Evolutionary conservation across 768 basidiomycete genomes (phyloP).

Genomic region (Coprinellus micaceus): DNA sequence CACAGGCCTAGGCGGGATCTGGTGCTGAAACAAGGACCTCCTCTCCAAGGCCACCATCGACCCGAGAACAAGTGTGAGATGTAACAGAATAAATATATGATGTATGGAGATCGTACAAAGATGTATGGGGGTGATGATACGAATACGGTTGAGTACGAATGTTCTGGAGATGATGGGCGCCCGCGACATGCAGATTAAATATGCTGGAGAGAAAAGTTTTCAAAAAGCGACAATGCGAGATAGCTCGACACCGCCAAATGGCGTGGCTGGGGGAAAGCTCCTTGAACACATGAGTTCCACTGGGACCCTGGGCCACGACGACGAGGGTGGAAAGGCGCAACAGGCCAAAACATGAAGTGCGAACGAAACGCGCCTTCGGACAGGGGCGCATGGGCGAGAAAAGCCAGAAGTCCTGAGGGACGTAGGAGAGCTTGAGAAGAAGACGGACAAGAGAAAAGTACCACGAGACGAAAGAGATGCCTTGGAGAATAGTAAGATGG

Average conservation of each 20-base stretch:
- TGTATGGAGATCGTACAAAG: slow-evolving; percentile 2
- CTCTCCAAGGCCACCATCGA: neutral
- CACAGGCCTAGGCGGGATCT: neutral
- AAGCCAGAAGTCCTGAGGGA: neutral
- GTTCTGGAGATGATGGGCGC: too few relatives aligned
- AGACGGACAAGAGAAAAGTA: neutral
- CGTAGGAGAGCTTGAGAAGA: neutral
- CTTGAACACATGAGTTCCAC: too few relatives aligned
- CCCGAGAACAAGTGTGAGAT: neutral
- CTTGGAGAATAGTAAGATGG: neutral
- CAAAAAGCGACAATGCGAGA: neutral
- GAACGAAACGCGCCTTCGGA: too few relatives aligned
- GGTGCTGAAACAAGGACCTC: neutral
- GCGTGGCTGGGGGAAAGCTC: neutral
- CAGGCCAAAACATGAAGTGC: too few relatives aligned
- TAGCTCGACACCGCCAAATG: neutral
- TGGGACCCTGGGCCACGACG: too few relatives aligned
- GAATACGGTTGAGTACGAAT: neutral
- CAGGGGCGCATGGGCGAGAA: too few relatives aligned
- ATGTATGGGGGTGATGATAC: neutral
- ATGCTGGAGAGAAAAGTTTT: neutral
- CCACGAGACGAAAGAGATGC: slow-evolving; percentile 4
- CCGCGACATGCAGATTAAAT: too few relatives aligned
- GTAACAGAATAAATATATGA: neutral
- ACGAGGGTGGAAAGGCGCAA: too few relatives aligned